Base-by-base conservation (phyloP, 345 rosid species). In the Eucalyptus cloeziana region DNA sequence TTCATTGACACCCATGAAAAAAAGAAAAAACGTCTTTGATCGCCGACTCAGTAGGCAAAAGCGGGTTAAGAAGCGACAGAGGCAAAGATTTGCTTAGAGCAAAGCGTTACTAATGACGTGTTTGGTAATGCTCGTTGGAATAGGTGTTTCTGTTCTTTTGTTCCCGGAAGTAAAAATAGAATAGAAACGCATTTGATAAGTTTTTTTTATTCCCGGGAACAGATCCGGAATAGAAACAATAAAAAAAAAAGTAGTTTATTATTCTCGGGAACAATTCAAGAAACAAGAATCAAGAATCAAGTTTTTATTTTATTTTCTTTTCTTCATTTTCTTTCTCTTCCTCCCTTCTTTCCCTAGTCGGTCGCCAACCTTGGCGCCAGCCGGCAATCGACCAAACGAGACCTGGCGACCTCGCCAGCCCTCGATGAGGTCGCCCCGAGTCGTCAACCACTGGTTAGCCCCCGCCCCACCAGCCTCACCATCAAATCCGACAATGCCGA, bases 401-500 rank as follows among this genome's bases (percentile, higher is more conserved):
- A 2, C 56, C 0, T 1, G 2, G 56, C 4, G 0, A 52, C 58
- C 58, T 52, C 1, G 4, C 0, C 2, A 52, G 1, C 24, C 4
- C 58, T 52, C 10, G 1, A 0, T 52, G 58, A 52, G 58, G 10
- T 52, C 0, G 0, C 24, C 56, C 0, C 58, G 0, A 52, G 58
- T 52, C 0, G 5, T 10, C 0, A 4, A 4, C 58, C 58, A 52
- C 1, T 0, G 10, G 0, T 0, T 1, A 52, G 24, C 4, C 24
- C 0, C 10, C 4, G n/a, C n/a, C n/a, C n/a, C n/a, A n/a, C n/a
- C n/a, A 52, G 56, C 9, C 9, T 52, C 2, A 2, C 22, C 40
- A 4, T 3, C 0, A 19, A 0, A 52, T 52, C 1, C 7, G 2
- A 52, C 1, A 2, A 52, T 0, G 1, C 0, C 8, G 2, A 52